Base-by-base conservation (phyloP, 2,329 filamentous ascomycete species). In the Talaromyces atroroseus region DNA sequence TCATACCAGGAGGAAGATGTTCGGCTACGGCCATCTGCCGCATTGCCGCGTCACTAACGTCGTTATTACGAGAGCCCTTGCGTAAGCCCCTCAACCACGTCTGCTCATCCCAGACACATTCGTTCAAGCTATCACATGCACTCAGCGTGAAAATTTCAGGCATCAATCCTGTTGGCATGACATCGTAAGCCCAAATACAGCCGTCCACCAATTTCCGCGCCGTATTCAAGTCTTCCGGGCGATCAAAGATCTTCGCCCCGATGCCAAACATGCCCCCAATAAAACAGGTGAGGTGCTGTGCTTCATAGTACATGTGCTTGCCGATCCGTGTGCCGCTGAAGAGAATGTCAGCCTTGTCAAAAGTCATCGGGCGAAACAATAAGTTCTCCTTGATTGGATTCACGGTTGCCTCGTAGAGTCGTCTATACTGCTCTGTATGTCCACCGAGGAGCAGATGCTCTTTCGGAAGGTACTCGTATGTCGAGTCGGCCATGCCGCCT, bases 151-250 rank as follows among this genome's bases (percentile, higher is more conserved):
- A 80, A 14, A 75, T 69, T 65, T 86, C 83, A 1, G 83, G 82
- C 82, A 86, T 85, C 56, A 86, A 79, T 1, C 82, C 82, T 1
- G 79, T 72, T 0, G 81, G 78, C 57, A 80, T 79, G 7, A 75
- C 70, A 57, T 80, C 76, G 66, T 86, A 86, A 0, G 81, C 78
- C 82, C 82, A 86, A 29, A 85, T 78, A 63, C 83, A 86, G 2
- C 80, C 80, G 53, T 85, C 78, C 0, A 81, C 79, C 47, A 86
- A 69, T 62, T 82, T 80, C 29, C 76, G 74, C 5, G 81, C 83
- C 48, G 83, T 78, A 1, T 72, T 68, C 49, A 85, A 70, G 60
- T 86, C 82, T n/a, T 76, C 73, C 1, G 76, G 67, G 8, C 79
- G 74, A 20, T 77, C 68, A 65, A 85, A 84, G 0, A 85, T 67